Percentiles rank a stretch among this genome's conserved stretches.
These are phyloP conservation scores for Trichoderma cornu-damae DNA, from an alignment of 2,329 filamentous ascomycete genomes.

Conservation along the genomic window DNA sequence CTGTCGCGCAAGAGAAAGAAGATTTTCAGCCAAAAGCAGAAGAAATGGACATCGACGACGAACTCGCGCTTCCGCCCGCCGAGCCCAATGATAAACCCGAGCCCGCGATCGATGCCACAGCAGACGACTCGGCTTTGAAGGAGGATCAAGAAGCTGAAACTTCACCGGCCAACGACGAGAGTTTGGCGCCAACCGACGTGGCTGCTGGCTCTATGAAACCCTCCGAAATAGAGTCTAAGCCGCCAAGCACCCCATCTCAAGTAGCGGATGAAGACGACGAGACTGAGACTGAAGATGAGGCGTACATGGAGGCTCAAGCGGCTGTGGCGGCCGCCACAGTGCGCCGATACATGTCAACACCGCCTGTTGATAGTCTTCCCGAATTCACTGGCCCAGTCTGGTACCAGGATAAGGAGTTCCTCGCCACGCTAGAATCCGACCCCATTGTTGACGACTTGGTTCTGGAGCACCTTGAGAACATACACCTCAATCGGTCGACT, in stretches of 20 bases:
- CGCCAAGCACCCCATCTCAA: slow-evolving; percentile 45
- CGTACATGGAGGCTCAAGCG: slow-evolving; percentile 45
- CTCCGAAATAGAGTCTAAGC: slow-evolving; percentile 31
- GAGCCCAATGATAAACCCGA: not conserved
- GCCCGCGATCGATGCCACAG: not conserved
- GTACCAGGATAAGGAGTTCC: slow-evolving; percentile 44
- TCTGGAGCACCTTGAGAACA: slow-evolving; percentile 40
- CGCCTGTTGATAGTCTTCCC: slow-evolving; percentile 51
- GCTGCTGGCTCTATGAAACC: slow-evolving; percentile 25
- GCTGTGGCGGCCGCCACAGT: slow-evolving; percentile 26
- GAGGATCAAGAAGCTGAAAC: slow-evolving; percentile 3
- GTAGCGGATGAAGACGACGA: slow-evolving; percentile 47
- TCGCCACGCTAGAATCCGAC: slow-evolving; percentile 39
- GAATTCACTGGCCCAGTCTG: slow-evolving; percentile 43
- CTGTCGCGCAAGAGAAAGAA: slow-evolving; percentile 20
- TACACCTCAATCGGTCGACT: slow-evolving; percentile 33
- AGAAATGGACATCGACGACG: slow-evolving; percentile 38
- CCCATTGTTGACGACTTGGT: slow-evolving; percentile 43
- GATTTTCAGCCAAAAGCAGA: slow-evolving; percentile 36
- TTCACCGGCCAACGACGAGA: not conserved
- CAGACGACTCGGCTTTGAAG: not conserved
- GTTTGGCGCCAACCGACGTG: not conserved
- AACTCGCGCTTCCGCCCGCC: not conserved
- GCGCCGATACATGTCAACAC: slow-evolving; percentile 50
- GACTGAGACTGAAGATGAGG: slow-evolving; percentile 51